phyloP scores from a whole-genome alignment of 139 green algal genomes.

The Chara braunii region DNA sequence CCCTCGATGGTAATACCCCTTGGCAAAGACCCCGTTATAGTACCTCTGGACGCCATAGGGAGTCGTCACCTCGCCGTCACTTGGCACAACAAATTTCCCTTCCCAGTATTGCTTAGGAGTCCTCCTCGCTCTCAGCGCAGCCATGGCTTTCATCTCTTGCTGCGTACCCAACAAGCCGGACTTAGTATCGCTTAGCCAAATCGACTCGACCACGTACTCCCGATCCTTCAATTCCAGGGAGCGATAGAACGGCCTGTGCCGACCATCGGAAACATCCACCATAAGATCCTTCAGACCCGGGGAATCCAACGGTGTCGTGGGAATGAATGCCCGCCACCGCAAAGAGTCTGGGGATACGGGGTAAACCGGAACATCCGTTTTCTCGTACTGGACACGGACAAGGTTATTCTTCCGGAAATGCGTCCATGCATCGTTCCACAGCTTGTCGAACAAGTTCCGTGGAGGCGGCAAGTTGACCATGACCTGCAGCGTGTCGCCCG shows the following conservation, averaged over 20 bases:
- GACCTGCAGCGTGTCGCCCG: too few relatives aligned
- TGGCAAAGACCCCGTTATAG: conserved; percentile 47
- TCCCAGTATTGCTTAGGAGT: conserved; percentile 39
- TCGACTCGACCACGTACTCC: conserved; percentile 30
- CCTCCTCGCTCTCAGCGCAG: not conserved
- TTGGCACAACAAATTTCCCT: conserved; percentile 14
- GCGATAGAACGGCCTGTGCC: conserved; percentile 5
- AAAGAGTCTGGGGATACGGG: too few relatives aligned
- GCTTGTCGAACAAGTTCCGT: too few relatives aligned
- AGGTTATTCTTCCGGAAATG: too few relatives aligned
- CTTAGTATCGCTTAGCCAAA: conserved; percentile 41
- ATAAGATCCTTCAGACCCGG: conserved; percentile 18
- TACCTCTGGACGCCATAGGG: conserved; percentile 41
- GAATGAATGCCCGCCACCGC: conserved; percentile 35
- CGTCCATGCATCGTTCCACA: too few relatives aligned
- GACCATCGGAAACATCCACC: conserved; percentile 30
- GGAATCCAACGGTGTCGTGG: conserved; percentile 39
- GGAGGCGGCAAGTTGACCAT: too few relatives aligned
- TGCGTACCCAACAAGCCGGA: not conserved
- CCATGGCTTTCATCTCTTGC: not conserved
- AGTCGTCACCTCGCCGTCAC: conserved; percentile 38
- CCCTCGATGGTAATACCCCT: conserved; percentile 44
- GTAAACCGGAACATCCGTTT: too few relatives aligned
- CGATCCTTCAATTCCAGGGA: conserved; percentile 24
- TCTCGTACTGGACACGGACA: too few relatives aligned